phyloP scores from a whole-genome alignment of 2,329 filamentous ascomycete species.

The Neurospora sp. region DNA sequence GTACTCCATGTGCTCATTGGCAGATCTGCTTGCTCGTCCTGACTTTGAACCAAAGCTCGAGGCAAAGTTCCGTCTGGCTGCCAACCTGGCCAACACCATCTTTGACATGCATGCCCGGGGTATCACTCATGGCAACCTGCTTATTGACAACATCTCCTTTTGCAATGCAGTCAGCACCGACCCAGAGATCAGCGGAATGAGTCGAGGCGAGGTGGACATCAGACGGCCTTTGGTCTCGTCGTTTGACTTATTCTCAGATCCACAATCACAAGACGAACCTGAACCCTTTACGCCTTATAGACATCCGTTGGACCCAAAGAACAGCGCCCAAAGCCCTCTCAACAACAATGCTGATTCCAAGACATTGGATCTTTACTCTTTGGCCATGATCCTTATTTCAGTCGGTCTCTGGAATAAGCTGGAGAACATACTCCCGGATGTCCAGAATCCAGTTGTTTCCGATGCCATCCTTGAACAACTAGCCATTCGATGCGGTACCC shows the following conservation, averaged over 20 bases:
- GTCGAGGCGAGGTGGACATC: constrained; percentile 47
- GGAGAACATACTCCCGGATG: constrained; percentile 38
- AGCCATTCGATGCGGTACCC: constrained; percentile 58
- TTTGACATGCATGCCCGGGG: constrained; percentile 63
- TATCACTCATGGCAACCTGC: constrained; percentile 61
- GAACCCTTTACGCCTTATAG: constrained; percentile 41
- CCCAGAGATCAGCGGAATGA: constrained; percentile 25
- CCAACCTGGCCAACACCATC: constrained; percentile 62
- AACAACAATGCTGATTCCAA: constrained; percentile 42
- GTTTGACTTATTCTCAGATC: constrained; percentile 62
- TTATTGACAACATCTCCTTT: constrained; percentile 59
- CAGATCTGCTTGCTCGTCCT: constrained; percentile 41
- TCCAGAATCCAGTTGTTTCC: constrained; percentile 41
- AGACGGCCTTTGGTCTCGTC: constrained; percentile 61
- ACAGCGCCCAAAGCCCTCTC: constrained; percentile 2
- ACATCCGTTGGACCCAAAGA: constrained; percentile 55
- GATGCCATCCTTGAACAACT: constrained; percentile 54
- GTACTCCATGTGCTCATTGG: constrained; percentile 43
- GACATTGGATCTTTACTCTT: constrained; percentile 59
- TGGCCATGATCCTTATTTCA: constrained; percentile 64
- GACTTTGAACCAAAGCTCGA: constrained; percentile 59
- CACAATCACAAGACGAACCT: constrained; percentile 24
- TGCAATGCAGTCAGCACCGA: constrained; percentile 37
- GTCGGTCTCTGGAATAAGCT: constrained; percentile 68
- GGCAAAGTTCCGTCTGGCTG: constrained; percentile 65